These are phyloP conservation scores for Cymbidium sinense DNA, from an alignment of 106 monocot species.

Conservation along the genomic window DNA sequence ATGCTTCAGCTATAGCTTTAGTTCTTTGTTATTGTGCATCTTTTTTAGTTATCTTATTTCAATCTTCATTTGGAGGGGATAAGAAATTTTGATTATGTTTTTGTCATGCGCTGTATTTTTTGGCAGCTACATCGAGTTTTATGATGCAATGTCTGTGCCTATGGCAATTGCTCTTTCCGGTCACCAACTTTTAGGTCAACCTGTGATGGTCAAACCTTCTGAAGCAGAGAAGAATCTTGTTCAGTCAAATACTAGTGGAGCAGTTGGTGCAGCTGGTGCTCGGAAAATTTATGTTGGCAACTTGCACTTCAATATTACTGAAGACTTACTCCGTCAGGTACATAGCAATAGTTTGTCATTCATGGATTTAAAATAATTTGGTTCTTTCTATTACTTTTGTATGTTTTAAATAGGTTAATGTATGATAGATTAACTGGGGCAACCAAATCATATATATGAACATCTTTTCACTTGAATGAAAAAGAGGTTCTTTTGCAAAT, in stretches of 20 bases:
- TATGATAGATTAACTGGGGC: neutral
- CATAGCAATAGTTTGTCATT: neutral
- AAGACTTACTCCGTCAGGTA: constrained; percentile 71
- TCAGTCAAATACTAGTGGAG: constrained; percentile 41
- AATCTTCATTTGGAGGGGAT: neutral
- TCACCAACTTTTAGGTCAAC: constrained; percentile 75
- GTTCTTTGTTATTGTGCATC: neutral
- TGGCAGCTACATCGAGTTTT: constrained; percentile 84
- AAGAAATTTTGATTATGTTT: neutral
- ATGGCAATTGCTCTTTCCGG: constrained; percentile 64
- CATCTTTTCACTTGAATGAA: too few relatives aligned
- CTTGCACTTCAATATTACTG: constrained; percentile 70
- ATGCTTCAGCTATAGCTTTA: neutral
- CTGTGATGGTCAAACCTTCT: constrained; percentile 88
- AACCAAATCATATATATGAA: too few relatives aligned
- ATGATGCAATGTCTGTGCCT: constrained; percentile 73
- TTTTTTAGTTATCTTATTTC: neutral
- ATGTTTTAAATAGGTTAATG: neutral
- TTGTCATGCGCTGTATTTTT: neutral
- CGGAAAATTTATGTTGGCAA: constrained; percentile 90
- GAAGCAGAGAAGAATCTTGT: constrained; percentile 94
- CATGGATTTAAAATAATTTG: neutral
- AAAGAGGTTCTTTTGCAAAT: too few relatives aligned
- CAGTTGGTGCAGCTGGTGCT: constrained; percentile 33
- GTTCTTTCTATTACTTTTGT: neutral